Evolutionary conservation across 495 filamentous ascomycete species (phyloP).

Genomic region (Penicillium soppii): DNA sequence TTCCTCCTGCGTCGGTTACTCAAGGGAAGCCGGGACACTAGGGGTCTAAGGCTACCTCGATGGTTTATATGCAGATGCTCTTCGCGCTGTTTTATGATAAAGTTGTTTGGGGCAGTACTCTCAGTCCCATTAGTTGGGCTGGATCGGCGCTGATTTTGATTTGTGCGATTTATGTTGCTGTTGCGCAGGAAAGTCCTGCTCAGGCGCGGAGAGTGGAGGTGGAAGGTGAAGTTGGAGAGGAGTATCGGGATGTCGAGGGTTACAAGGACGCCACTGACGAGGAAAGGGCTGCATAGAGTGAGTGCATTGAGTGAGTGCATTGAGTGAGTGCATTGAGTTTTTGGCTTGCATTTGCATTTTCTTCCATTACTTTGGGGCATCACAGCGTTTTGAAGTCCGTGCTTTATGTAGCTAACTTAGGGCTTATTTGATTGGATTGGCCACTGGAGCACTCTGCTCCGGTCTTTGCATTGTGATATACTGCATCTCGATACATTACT

Average conservation of each 20-base stretch:
- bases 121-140: constrained; percentile 62
- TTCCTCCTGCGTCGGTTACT: constrained; percentile 38
- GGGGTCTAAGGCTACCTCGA: constrained; percentile 75
- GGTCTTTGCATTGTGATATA: neutral
- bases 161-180: constrained; percentile 75
- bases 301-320: too few relatives aligned
- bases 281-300: neutral
- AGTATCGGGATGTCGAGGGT: constrained; percentile 3
- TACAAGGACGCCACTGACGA: constrained; percentile 10
- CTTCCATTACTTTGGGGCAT: neutral
- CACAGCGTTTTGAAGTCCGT: neutral
- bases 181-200: constrained; percentile 42
- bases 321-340: constrained; percentile 12
- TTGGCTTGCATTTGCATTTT: neutral
- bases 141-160: constrained; percentile 80
- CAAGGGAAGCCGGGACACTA: constrained; percentile 22
- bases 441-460: constrained; percentile 8
- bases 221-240: neutral
- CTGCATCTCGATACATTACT: neutral
- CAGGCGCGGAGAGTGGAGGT: neutral
- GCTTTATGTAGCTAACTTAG: neutral
- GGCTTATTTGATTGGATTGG: neutral
- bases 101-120: constrained; percentile 69
- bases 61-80: constrained; percentile 91
- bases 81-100: constrained; percentile 85